Conservation (phyloP, 345 rosid genomes). For the Cardamine resedifolia region DNA sequence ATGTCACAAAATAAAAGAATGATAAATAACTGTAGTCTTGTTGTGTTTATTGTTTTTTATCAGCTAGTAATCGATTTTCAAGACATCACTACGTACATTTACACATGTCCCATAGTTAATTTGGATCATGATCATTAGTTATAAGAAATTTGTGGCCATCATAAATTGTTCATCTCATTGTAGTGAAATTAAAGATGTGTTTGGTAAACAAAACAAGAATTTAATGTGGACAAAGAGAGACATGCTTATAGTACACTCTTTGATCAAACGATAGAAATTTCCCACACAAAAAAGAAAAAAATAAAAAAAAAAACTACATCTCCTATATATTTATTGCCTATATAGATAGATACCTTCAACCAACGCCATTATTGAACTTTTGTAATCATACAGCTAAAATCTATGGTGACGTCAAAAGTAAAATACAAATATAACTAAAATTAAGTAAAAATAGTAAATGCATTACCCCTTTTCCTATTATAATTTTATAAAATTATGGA, state of each 20-base stretch:
- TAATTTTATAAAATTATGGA: not conserved
- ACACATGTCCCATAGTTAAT: not conserved
- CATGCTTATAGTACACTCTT: not conserved
- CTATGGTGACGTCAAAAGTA: not conserved
- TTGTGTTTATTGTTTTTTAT: not conserved
- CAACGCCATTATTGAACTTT: not conserved
- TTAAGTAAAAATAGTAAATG: too few relatives aligned
- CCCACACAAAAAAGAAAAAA: too few relatives aligned
- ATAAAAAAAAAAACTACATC: too few relatives aligned
- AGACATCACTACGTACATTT: not conserved
- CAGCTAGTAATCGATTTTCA: not conserved
- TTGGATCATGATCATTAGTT: not conserved
- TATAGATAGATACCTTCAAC: not conserved
- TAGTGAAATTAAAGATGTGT: not conserved
- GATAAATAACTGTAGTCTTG: not conserved
- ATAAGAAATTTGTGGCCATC: not conserved
- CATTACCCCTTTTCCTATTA: not conserved
- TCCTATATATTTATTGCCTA: not conserved
- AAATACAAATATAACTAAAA: not conserved
- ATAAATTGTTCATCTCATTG: not conserved
- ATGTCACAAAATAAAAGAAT: not conserved
- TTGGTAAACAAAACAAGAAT: not conserved
- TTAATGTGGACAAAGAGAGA: conserved; percentile 2
- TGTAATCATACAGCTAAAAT: not conserved
- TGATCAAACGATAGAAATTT: not conserved